Percentiles rank a stretch among this genome's conserved stretches.
phyloP scores from a whole-genome alignment of 768 basidiomycete genomes.

The Mrakia hoshinonis region DNA sequence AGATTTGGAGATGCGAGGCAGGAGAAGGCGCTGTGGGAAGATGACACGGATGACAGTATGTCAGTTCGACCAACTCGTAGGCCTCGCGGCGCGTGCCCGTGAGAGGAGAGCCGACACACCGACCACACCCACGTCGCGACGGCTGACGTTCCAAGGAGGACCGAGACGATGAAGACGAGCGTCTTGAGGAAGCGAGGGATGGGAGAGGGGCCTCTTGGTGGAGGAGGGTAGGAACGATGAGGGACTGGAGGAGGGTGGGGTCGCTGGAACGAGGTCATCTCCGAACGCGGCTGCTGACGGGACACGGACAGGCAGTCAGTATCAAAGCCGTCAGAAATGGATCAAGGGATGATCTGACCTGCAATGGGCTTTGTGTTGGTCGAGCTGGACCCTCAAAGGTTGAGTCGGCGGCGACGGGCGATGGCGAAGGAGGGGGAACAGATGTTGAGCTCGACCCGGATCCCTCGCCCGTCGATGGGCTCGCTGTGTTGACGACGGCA shows the following conservation, averaged over 20 bases:
- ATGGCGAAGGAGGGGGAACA: background rate
- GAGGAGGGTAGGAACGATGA: background rate
- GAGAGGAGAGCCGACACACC: background rate
- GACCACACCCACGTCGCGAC: background rate
- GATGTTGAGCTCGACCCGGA: background rate
- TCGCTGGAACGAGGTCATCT: background rate
- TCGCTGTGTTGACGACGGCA: too few relatives aligned
- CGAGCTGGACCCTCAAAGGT: slow-evolving; percentile 3
- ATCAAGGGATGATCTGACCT: background rate
- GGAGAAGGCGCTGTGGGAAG: background rate
- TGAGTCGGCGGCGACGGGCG: background rate
- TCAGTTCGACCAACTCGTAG: background rate
- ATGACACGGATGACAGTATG: too few relatives aligned
- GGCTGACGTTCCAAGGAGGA: background rate
- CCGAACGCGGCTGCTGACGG: background rate
- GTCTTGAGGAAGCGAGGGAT: slow-evolving; percentile 9
- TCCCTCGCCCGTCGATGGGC: too few relatives aligned
- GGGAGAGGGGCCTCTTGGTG: background rate
- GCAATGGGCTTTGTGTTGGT: background rate
- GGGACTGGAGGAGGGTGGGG: background rate
- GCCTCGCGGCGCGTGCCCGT: background rate
- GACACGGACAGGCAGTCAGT: background rate
- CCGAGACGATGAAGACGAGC: background rate
- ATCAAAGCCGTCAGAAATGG: background rate
- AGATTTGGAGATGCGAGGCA: background rate